Evolutionary conservation across 345 rosid genomes (phyloP), one percentile per base, ranked within the genome.

Genomic region (Cardamine chenopodiifolia): DNA sequence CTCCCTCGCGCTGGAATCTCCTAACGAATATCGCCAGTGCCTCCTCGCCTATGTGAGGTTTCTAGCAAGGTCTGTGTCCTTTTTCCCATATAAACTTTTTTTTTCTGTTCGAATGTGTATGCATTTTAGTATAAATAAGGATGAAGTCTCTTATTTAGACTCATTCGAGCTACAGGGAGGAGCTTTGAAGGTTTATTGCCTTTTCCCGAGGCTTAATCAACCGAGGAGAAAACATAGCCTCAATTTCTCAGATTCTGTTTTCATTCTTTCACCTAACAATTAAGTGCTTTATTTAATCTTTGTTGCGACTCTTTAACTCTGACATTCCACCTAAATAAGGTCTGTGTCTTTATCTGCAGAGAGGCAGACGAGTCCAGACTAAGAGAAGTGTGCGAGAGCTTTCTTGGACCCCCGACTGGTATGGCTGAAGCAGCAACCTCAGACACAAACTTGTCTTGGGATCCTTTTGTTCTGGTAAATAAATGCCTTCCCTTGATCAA

Each of bases 331-430:
- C 13, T 63, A n/a, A 17, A 5, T 35, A 37, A 29, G 17, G 8
- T 68, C 3, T 52, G 18, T 22, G 22, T 34, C 20, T 61, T 60
- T 70, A 68, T 54, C 62, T 81, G 75, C 88, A 96, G 98, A 81
- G 99, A 96, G 85, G 88, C 96, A 44, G 99, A 95, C 39, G 98
- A 95, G 71, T 92, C 96, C 23, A 92, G 98, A 54, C 77, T 96
- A 74, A 87, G 99, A 57, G 99, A 96, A 86, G 88, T 90, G 28
- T 92, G 91, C 47, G 98, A 96, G 84, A 86, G 87, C 81, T 96
- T 92, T 84, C 91, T 92, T 55, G 99, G 98, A 73, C 98, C 99
- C 64, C 99, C 99, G 11, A 86, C 89, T 76, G 96, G 98, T 67
- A 89, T 92, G 94, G 66, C 78, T 55, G 90, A 84, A 77, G 81